Conservation (phyloP, 805 yeast species). For the Hanseniaspora pseudoguilliermondii region DNA sequence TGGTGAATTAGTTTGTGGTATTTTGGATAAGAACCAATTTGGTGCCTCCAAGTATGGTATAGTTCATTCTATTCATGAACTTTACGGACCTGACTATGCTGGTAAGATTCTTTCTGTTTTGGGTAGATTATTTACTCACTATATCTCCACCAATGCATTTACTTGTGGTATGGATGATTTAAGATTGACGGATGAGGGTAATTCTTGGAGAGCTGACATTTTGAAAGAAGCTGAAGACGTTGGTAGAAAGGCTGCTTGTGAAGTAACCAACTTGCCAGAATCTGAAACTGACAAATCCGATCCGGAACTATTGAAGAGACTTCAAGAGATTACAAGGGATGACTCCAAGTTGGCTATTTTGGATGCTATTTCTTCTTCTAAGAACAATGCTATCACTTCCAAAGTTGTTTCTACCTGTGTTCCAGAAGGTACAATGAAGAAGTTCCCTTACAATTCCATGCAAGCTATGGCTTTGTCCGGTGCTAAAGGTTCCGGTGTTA, state of each 20-base stretch:
- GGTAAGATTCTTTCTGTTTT: slow-evolving; percentile 83
- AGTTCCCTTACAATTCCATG: slow-evolving; percentile 92
- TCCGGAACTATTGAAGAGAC: slow-evolving; percentile 68
- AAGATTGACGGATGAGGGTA: slow-evolving; percentile 83
- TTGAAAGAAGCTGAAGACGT: slow-evolving; percentile 63
- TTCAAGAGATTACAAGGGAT: slow-evolving; percentile 91
- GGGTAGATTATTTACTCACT: slow-evolving; percentile 89
- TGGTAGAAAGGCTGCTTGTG: slow-evolving; percentile 87
- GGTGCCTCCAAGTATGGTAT: slow-evolving; percentile 97
- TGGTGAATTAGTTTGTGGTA: slow-evolving; percentile 85
- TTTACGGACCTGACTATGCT: slow-evolving; percentile 82
- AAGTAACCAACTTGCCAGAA: slow-evolving; percentile 68
- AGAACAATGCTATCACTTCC: slow-evolving; percentile 86
- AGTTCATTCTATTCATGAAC: slow-evolving; percentile 91
- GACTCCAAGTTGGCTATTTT: slow-evolving; percentile 81
- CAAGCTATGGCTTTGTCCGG: slow-evolving; percentile 99
- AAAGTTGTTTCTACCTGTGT: slow-evolving; percentile 88
- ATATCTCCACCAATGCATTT: slow-evolving; percentile 81
- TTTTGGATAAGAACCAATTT: slow-evolving; percentile 92
- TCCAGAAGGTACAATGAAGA: slow-evolving; percentile 91
- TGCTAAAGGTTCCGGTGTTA: slow-evolving; percentile 97
- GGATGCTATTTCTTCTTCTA: slow-evolving; percentile 90
- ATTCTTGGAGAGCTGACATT: slow-evolving; percentile 74
- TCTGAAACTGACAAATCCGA: slow-evolving; percentile 39
- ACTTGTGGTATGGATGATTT: slow-evolving; percentile 99